These are phyloP conservation scores for Hanseniaspora clermontiae DNA, from an alignment of 805 yeast genomes.

Conservation along the genomic window DNA sequence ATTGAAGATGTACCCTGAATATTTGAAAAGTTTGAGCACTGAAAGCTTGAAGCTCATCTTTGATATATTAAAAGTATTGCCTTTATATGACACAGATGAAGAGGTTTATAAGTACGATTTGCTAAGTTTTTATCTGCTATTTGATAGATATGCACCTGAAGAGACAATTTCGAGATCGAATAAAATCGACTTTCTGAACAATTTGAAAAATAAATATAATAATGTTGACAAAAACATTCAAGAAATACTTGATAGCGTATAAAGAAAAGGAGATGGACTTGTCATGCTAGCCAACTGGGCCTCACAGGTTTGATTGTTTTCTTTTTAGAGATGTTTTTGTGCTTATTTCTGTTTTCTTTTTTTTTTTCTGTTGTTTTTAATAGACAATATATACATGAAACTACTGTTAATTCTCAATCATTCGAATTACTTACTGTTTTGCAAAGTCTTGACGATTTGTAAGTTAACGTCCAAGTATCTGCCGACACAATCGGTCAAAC, in stretches of 20 bases:
- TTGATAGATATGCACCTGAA: background rate
- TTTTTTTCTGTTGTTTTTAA: background rate
- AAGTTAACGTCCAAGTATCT: constrained; percentile 80
- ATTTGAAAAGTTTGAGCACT: background rate
- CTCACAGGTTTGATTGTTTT: no score
- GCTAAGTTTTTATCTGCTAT: background rate
- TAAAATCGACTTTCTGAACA: background rate
- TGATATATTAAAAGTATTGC: background rate
- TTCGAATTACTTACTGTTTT: constrained; percentile 20
- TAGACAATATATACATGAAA: background rate
- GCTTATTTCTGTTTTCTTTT: background rate
- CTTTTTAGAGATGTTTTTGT: background rate
- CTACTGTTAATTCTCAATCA: background rate
- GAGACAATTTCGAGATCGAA: background rate
- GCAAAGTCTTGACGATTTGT: constrained; percentile 53
- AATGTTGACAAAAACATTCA: background rate
- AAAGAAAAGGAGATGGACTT: background rate
- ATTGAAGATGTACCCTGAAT: constrained; percentile 1
- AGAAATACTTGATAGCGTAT: background rate
- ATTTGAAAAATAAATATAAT: background rate
- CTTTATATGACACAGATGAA: background rate
- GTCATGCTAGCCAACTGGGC: no score
- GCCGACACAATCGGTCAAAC: constrained; percentile 71
- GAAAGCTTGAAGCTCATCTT: background rate
- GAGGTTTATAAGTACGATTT: constrained; percentile 1